These are phyloP conservation scores for Penicillium sp. DNA, from an alignment of 2,329 filamentous ascomycete species.

Conservation along the genomic window DNA sequence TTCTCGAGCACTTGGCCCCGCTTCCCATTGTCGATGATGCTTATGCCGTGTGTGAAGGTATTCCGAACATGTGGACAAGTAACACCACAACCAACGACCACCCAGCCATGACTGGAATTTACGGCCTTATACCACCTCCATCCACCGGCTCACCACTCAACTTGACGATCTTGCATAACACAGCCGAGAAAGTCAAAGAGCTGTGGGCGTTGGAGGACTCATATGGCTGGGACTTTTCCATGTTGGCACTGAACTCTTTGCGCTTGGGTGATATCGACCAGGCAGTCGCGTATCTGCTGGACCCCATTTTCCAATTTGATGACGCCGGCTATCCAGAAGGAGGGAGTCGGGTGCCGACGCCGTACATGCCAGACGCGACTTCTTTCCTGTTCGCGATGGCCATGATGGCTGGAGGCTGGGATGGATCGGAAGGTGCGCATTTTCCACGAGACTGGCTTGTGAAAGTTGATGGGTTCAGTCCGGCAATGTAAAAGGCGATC, in stretches of 20 bases:
- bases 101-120: neutral
- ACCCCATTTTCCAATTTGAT: neutral
- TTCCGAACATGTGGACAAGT: neutral
- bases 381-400: neutral
- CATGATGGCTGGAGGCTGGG: neutral
- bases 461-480: neutral
- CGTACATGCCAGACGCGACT: neutral
- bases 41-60: neutral
- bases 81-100: neutral
- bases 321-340: neutral
- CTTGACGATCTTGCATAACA: neutral
- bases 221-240: neutral
- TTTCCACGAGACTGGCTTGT: neutral
- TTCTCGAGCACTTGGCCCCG: neutral
- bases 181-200: neutral
- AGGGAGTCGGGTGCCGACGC: neutral
- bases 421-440: neutral
- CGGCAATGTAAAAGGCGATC: neutral
- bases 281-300: neutral
- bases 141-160: neutral
- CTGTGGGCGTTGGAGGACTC: neutral
- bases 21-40: neutral
- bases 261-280: neutral
- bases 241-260: neutral
- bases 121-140: neutral